Conservation (phyloP, 2,329 filamentous ascomycete species). For the Aschersonia sp. region DNA sequence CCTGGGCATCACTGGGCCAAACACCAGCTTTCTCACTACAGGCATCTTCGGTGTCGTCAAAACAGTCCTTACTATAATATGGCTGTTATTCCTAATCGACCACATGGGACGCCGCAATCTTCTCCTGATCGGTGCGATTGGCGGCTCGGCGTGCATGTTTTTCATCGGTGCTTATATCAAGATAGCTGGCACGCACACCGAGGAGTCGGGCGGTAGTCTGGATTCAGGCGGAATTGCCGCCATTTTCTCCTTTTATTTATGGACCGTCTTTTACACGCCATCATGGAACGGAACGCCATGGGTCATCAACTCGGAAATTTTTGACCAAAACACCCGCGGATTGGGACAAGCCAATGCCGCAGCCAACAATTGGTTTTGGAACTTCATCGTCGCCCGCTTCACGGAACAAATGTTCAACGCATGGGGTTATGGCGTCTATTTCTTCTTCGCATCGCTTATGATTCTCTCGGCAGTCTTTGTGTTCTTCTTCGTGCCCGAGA, state of each 20-base stretch:
- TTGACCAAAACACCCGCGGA: constrained; percentile 46
- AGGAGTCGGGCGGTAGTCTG: not conserved
- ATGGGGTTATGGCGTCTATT: constrained; percentile 51
- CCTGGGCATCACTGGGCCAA: constrained; percentile 11
- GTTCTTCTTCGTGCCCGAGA: constrained; percentile 51
- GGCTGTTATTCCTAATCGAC: constrained; percentile 12
- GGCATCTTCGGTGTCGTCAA: constrained; percentile 15
- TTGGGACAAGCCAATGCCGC: constrained; percentile 60
- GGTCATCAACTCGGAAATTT: constrained; percentile 67
- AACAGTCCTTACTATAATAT: constrained; percentile 27
- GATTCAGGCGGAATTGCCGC: constrained; percentile 46
- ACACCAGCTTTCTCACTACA: constrained; percentile 14
- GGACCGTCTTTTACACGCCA: constrained; percentile 49
- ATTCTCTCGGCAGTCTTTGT: constrained; percentile 42
- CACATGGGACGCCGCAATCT: constrained; percentile 34
- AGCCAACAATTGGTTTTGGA: constrained; percentile 60
- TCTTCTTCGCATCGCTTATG: constrained; percentile 55
- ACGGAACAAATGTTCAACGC: constrained; percentile 49
- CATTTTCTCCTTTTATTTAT: constrained; percentile 49
- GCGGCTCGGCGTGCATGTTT: constrained; percentile 54
- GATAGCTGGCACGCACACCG: constrained; percentile 19
- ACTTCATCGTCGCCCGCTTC: constrained; percentile 55
- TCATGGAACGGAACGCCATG: constrained; percentile 63
- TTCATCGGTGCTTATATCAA: constrained; percentile 35
- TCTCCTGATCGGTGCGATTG: constrained; percentile 45